These are phyloP conservation scores for Pezicula rhizophila DNA, from an alignment of 2,329 filamentous ascomycete species.

Conservation along the genomic window DNA sequence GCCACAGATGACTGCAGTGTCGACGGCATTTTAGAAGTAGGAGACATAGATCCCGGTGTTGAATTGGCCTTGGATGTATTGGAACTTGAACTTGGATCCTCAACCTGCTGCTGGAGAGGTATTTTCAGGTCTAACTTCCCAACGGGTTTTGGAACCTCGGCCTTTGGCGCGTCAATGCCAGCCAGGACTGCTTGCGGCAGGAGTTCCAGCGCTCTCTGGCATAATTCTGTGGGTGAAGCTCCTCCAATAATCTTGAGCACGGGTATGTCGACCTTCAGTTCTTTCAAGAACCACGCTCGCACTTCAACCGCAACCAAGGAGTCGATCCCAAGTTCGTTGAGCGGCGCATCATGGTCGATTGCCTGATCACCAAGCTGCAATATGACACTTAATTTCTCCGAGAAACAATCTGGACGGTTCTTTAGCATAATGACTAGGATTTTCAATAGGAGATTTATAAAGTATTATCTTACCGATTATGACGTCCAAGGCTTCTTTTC, in stretches of 20 bases:
- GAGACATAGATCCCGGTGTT: neutral
- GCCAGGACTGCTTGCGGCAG: slow-evolving; percentile 1
- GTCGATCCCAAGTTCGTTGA: slow-evolving; percentile 28
- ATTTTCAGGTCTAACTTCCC: neutral
- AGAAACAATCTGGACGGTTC: neutral
- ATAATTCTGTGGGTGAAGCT: slow-evolving; percentile 14
- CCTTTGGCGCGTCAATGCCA: neutral
- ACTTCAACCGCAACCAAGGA: slow-evolving; percentile 6
- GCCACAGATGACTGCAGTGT: neutral
- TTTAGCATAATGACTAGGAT: neutral
- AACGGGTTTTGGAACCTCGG: neutral
- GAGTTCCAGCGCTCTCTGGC: neutral
- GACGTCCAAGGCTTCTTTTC: neutral
- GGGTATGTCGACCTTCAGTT: slow-evolving; percentile 37
- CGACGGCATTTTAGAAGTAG: neutral
- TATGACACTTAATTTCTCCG: neutral
- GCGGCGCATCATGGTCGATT: slow-evolving; percentile 9
- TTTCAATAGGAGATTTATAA: neutral
- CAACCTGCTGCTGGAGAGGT: neutral
- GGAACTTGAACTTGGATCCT: neutral
- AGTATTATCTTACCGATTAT: neutral
- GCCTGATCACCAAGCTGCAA: neutral
- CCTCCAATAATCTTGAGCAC: slow-evolving; percentile 39
- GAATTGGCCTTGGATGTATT: neutral
- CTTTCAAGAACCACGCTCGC: slow-evolving; percentile 39